Evolutionary conservation across 1,284 basidiomycete species (phyloP), one percentile per base, ranked within the genome.

Genomic region (Gomphus sp.): DNA sequence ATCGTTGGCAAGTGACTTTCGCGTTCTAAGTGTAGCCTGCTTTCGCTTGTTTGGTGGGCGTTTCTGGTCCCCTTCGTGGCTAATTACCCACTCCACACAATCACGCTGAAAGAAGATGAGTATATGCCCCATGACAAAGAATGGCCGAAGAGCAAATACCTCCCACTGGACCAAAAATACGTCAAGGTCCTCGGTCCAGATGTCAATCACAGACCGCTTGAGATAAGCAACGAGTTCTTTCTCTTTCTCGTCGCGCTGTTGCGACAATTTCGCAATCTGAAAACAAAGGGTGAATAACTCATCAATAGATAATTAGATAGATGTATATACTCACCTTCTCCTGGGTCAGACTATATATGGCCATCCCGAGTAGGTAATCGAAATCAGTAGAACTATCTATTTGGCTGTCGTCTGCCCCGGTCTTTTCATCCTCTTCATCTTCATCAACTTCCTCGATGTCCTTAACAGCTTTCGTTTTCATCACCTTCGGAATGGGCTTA

Each of bases 351-450:
- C 87, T 98, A 78, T 85, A 95, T 70, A 99, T 95, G 5, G 91
- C 76, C 96, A 99, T 99, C 33, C 90, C 85, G 61, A 99, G 76
- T 61, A 99, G 73, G 74, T 99, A 99, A 71, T 99, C 96, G 68
- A 79, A 99, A 72, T 98, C 97, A 45, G 80, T 81, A 18, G 77
- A 71, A 5, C 73, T 69, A 18, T 76, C 78, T 22, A 69, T 70
- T 10, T 69, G 70, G 33, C 73, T 75, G 11, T 69, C 62, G 45
- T 70, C 67, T 3, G 77, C 78, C 1, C 73, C 78, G 7, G 77
- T 77, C 1, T 82, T 84, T 11, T 80, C 80, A 1, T 82, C 85
- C 11, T 80, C 80, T 7, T 82, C 84, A 4, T 77, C 77, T 37
- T 89, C 83, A 4, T 80, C 74, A 0, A 79, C 80, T 1, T 84